A percentile compares a stretch with the other conserved stretches of the same genome.
Evolutionary conservation across 75 land plant species (phyloP).

Genomic region (Pinus albicaulis): DNA sequence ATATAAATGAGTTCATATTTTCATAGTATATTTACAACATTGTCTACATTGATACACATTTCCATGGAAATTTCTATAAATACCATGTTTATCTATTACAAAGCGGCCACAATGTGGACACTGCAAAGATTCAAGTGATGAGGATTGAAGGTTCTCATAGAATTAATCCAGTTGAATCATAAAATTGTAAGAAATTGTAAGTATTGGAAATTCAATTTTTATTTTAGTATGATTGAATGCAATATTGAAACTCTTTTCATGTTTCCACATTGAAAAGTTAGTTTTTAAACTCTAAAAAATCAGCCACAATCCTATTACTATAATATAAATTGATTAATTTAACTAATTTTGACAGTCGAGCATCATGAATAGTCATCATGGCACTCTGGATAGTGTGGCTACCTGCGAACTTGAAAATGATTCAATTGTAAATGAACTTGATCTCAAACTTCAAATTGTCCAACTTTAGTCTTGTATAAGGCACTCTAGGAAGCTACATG

Average conservation of each 20-base stretch:
- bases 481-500: constrained; percentile 43
- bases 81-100: constrained; percentile 52
- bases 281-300: constrained; percentile 43
- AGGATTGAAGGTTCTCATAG: constrained; percentile 46
- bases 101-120: constrained; percentile 46
- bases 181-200: constrained; percentile 8
- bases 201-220: constrained; percentile 16
- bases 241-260: constrained; percentile 40
- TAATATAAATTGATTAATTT: constrained; percentile 43
- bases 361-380: constrained; percentile 46
- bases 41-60: constrained; percentile 51
- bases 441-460: constrained; percentile 40
- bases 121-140: constrained; percentile 41
- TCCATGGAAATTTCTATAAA: constrained; percentile 41
- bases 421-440: constrained; percentile 35
- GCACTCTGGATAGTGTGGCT: constrained; percentile 52
- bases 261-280: constrained; percentile 44
- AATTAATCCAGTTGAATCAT: constrained; percentile 46
- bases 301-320: constrained; percentile 38
- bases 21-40: constrained; percentile 48
- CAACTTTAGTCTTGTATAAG: constrained; percentile 39
- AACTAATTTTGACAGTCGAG: constrained; percentile 39
- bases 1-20: constrained; percentile 42
- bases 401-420: constrained; percentile 42
- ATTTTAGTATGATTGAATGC: constrained; percentile 42